Percentiles rank a stretch among this genome's conserved stretches.
These are phyloP conservation scores for Nannizzia gypsea DNA, from an alignment of 2,329 filamentous ascomycete species.

Conservation along the genomic window DNA sequence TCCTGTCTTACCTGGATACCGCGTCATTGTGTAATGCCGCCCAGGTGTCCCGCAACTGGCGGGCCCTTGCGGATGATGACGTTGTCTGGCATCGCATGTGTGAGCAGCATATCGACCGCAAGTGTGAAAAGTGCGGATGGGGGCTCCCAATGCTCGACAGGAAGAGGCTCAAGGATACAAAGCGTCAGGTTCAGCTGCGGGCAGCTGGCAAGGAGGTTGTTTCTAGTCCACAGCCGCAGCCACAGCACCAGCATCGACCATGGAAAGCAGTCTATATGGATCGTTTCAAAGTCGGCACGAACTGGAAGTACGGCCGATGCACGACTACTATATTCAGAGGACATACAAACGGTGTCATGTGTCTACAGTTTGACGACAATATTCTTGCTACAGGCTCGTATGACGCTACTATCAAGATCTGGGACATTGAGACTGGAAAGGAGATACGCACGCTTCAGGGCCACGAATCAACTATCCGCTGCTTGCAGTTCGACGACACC, in stretches of 20 bases:
- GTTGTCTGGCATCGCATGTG: conserved; percentile 98
- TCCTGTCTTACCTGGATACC: conserved; percentile 85
- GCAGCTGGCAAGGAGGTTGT: conserved; percentile 9
- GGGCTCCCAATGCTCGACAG: conserved; percentile 80
- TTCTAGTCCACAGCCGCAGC: background rate
- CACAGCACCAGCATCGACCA: conserved; percentile 41
- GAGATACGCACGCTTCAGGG: conserved; percentile 75
- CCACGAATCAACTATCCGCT: conserved; percentile 71
- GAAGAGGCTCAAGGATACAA: conserved; percentile 76
- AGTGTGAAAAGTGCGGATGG: conserved; percentile 93
- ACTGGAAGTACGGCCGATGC: conserved; percentile 93
- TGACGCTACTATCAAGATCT: conserved; percentile 88
- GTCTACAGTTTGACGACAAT: conserved; percentile 70
- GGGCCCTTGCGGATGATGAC: conserved; percentile 85
- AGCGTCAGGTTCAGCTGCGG: conserved; percentile 65
- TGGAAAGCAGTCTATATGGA: conserved; percentile 99
- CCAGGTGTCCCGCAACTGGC: conserved; percentile 83
- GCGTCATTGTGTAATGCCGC: conserved; percentile 90
- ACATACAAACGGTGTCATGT: conserved; percentile 78
- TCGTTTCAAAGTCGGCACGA: conserved; percentile 86
- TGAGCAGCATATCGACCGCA: conserved; percentile 87
- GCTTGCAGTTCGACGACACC: conserved; percentile 82
- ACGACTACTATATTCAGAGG: conserved; percentile 73
- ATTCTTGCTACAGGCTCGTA: conserved; percentile 91
- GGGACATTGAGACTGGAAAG: conserved; percentile 81